Evolutionary conservation across 2,329 filamentous ascomycete genomes (phyloP), one percentile per base, ranked within the genome.

Genomic region (Oidium heveae): DNA sequence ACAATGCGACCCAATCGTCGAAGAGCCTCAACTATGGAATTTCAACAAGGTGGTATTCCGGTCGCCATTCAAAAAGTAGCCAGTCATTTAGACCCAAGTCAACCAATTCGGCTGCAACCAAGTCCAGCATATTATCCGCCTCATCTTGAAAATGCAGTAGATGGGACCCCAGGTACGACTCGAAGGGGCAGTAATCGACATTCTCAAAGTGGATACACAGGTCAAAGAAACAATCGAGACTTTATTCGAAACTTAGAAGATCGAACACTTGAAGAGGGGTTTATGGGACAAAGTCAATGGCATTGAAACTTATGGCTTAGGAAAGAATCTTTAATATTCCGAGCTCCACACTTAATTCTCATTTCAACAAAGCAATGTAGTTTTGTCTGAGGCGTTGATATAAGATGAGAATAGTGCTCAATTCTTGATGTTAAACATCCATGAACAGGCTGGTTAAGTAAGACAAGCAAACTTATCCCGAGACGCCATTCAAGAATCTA

Each of bases 121-220:
- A 95, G 87, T 61, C 91, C 91, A 5, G 91, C 91, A 1, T 98
- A 98, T 68, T 98, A 96, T 62, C 91, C 91, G 12, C 91, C 91
- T 20, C 85, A 89, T 1, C 80, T 84, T 7, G 89, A 96, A 59
- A 85, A 86, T 10, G 80, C 86, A 62, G 74, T 78, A 9, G 77
- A 84, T 57, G 71, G 73, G n/a, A 77, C 65, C 64, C 72, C 50
- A 66, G 70, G 55, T 66, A 76, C 70, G 68, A 74, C 82, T 33
- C 78, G 84, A 44, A 77, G 87, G 63, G 76, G 88, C 65, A 83
- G 84, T 47, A 89, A 86, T 64, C 76, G 87, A 55, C 75, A 76
- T 49, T 76, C 80, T 60, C 74, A 76, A 63, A 70, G 74, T 46
- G 71, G 71, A 61, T 47, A 74, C 73, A 66, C 73, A 68, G 72